phyloP scores from a whole-genome alignment of 2,329 filamentous ascomycete genomes.

The Raffaelea arxii region DNA sequence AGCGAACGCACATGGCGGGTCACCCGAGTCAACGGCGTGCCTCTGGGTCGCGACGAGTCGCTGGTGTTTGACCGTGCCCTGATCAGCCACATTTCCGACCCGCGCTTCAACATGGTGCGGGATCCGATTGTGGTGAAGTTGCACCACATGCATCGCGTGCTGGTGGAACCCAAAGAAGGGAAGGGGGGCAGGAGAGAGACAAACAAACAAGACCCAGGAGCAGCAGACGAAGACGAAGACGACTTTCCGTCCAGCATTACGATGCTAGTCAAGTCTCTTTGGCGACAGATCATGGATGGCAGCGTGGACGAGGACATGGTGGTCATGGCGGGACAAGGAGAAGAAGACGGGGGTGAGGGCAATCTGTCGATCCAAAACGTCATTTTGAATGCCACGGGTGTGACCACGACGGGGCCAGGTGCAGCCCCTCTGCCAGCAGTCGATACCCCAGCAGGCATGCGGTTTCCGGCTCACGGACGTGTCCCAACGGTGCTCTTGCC shows the following conservation, averaged over 20 bases:
- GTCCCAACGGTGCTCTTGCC: constrained; percentile 36
- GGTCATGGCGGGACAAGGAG: background rate
- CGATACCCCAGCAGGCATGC: constrained; percentile 26
- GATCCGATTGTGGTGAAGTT: constrained; percentile 42
- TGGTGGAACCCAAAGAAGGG: constrained; percentile 58
- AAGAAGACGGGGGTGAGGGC: background rate
- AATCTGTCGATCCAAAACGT: no score
- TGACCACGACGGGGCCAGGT: constrained; percentile 26
- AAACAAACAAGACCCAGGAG: constrained; percentile 3
- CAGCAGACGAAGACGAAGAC: background rate
- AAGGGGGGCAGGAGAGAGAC: constrained; percentile 12
- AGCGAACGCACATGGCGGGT: constrained; percentile 53
- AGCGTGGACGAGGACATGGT: constrained; percentile 9
- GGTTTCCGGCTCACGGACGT: constrained; percentile 23
- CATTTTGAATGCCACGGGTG: constrained; percentile 25
- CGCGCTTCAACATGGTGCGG: constrained; percentile 70
- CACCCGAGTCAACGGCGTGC: constrained; percentile 69
- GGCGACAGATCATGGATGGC: constrained; percentile 29
- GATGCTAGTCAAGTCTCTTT: constrained; percentile 36
- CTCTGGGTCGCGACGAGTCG: constrained; percentile 78
- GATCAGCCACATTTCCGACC: constrained; percentile 67
- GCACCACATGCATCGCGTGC: constrained; percentile 47
- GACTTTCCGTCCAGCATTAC: constrained; percentile 17
- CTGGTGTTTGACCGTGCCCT: constrained; percentile 71
- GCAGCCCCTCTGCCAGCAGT: constrained; percentile 40